These are phyloP conservation scores for Candida jianshihensis DNA, from an alignment of 805 yeast species.

Conservation along the genomic window DNA sequence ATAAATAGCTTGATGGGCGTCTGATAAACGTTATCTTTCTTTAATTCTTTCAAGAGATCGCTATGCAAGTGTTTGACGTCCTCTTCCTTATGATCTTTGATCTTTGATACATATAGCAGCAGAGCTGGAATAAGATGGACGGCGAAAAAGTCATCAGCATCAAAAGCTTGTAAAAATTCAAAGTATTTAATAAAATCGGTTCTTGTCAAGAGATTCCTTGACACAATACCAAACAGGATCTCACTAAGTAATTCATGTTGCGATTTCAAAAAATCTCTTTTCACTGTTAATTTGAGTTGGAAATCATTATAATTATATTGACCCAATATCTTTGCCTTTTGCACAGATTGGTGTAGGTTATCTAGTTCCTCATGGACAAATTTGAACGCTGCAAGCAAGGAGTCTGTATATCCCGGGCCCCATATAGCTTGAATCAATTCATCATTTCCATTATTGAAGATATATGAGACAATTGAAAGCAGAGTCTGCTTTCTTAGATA, in stretches of 20 bases:
- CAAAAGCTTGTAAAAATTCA: slow-evolving; percentile 39
- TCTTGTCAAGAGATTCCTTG: slow-evolving; percentile 27
- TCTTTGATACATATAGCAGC: slow-evolving; percentile 35
- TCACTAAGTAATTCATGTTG: slow-evolving; percentile 72
- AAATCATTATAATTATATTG: slow-evolving; percentile 36
- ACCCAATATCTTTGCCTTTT: slow-evolving; percentile 49
- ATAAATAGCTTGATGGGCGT: slow-evolving; percentile 44
- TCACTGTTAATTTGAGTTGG: slow-evolving; percentile 43
- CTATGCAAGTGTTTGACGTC: slow-evolving; percentile 34
- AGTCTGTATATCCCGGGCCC: slow-evolving; percentile 27
- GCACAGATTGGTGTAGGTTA: slow-evolving; percentile 44
- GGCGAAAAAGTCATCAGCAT: slow-evolving; percentile 55
- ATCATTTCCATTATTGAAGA: slow-evolving; percentile 24
- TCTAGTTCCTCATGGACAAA: slow-evolving; percentile 50
- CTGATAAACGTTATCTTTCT: slow-evolving; percentile 36
- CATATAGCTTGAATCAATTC: slow-evolving; percentile 17
- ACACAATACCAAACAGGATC: slow-evolving; percentile 46
- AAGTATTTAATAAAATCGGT: slow-evolving; percentile 35
- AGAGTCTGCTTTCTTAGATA: slow-evolving; percentile 66
- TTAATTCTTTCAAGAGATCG: slow-evolving; percentile 28
- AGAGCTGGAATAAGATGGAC: slow-evolving; percentile 60
- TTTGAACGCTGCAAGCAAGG: slow-evolving; percentile 47
- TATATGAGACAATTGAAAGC: slow-evolving; percentile 53
- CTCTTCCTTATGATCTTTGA: slow-evolving; percentile 28
- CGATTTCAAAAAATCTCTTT: slow-evolving; percentile 53